phyloP scores from a whole-genome alignment of 768 basidiomycete species.

The Serendipita vermifera region DNA sequence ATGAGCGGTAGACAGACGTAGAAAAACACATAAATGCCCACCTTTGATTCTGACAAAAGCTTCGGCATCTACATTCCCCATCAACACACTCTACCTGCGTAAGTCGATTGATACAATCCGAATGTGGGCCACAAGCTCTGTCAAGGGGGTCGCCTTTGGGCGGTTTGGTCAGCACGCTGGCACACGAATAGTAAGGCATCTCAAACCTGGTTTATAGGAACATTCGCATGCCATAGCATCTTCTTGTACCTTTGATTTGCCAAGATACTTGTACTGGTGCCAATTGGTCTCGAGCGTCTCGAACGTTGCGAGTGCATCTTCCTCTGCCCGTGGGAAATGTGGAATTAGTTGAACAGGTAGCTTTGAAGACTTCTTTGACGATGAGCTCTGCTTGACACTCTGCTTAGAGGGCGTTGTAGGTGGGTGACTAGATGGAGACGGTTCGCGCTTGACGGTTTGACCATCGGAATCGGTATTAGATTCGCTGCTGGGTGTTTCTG shows the following conservation, averaged over 20 bases:
- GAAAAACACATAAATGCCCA: constrained; percentile 27
- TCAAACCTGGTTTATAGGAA: constrained; percentile 58
- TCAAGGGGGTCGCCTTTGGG: constrained; percentile 38
- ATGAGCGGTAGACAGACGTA: constrained; percentile 2
- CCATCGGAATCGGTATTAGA: too few relatives aligned
- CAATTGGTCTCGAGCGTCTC: constrained; percentile 60
- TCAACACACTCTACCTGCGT: constrained; percentile 94
- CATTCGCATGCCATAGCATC: constrained; percentile 98
- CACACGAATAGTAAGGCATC: constrained; percentile 21
- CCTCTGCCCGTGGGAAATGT: constrained; percentile 64
- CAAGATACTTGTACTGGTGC: constrained; percentile 78
- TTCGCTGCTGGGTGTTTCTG: too few relatives aligned
- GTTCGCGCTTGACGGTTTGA: too few relatives aligned
- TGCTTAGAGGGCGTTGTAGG: background rate
- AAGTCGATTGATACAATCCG: constrained; percentile 93
- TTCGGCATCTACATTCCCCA: constrained; percentile 73
- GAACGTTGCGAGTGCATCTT: constrained; percentile 60
- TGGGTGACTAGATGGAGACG: background rate
- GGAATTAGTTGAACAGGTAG: constrained; percentile 51
- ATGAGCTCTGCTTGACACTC: background rate
- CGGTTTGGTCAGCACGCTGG: constrained; percentile 30
- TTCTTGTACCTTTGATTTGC: constrained; percentile 73
- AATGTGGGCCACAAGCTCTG: constrained; percentile 68
- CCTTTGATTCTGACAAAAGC: constrained; percentile 88
- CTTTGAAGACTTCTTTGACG: background rate